Evolutionary conservation across 495 filamentous ascomycete species (phyloP).

Genomic region (Hypoxylon lienhwacheense): DNA sequence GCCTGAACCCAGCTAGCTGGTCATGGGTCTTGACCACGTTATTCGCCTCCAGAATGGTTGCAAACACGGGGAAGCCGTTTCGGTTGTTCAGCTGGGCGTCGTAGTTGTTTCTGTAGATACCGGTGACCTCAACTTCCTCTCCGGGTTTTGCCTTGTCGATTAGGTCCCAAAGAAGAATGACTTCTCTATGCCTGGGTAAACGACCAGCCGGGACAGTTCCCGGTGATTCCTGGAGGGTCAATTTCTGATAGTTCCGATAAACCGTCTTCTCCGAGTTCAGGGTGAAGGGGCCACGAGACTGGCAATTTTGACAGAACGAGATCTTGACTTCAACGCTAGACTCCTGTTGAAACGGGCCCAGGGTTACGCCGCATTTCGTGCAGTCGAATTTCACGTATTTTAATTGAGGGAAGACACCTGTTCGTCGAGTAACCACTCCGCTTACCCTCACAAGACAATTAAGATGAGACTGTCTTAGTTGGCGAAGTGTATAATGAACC

Average conservation of each 20-base stretch:
- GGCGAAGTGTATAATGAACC: conserved; percentile 92
- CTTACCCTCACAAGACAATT: conserved; percentile 94
- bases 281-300: conserved; percentile 92
- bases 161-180: conserved; percentile 94
- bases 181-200: conserved; percentile 91
- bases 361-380: conserved; percentile 83
- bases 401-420: conserved; percentile 97
- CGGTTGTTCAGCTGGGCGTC: conserved; percentile 97
- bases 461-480: conserved; percentile 92
- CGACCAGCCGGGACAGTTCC: conserved; percentile 96
- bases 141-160: conserved; percentile 97
- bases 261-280: conserved; percentile 97
- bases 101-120: conserved; percentile 98
- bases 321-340: conserved; percentile 94
- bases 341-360: conserved; percentile 97
- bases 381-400: conserved; percentile 99
- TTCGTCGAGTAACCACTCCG: conserved; percentile 93
- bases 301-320: conserved; percentile 95
- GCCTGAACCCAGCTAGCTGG: conserved; percentile 93
- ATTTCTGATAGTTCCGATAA: conserved; percentile 98
- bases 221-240: conserved; percentile 96
- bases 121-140: conserved; percentile 96
- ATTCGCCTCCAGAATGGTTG: conserved; percentile 96
- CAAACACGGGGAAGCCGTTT: conserved; percentile 98
- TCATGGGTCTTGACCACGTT: conserved; percentile 96